Evolutionary conservation across 805 yeast genomes (phyloP), one percentile per base, ranked within the genome.

Genomic region (Pichia ethanolica): DNA sequence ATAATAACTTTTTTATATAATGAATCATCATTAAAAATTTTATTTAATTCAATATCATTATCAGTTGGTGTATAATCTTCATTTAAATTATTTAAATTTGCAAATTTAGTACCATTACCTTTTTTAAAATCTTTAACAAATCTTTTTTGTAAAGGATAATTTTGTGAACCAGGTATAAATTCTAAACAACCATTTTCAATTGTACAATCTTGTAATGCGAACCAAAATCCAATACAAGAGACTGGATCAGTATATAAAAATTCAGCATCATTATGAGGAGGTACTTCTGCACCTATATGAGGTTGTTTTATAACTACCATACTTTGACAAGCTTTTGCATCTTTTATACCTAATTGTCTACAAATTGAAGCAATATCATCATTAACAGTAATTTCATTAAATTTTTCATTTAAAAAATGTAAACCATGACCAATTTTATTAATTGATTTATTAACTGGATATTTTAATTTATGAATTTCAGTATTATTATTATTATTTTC

Each of bases 221-320:
- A 78, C 95, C 95, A 86, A 61, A 83, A 86, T 3, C 95, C 95
- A 38, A 85, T 63, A 1, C 89, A 88, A 3, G 79, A 68, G 46
- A 76, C 81, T 4, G 95, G 95, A 14, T 78, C 69, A 0, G 93
- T 86, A 63, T 72, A 86, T 28, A 86, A 69, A 56, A 86, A 86
- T 3, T 80, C 79, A 3, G 81, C 89, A 61, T 86, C 95, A 47
- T 82, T 85, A 58, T 86, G 95, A 1, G 85, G 70, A 4, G 91
- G 91, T 1, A 86, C 95, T 37, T 79, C 82, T 4, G 82, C 83
- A 5, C 85, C 85, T 39, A 79, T 79, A 46, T 77, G 78, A 0
- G 91, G 89, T 59, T 86, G 91, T 60, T 86, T 86, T 66, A 86
- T 82, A 37, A 86, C 83, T 34, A 83, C 67, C 95, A 86, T 86